Evolutionary conservation across 192 early-diverging fungal species (phyloP).

Genomic region (Dissophora globulifera): DNA sequence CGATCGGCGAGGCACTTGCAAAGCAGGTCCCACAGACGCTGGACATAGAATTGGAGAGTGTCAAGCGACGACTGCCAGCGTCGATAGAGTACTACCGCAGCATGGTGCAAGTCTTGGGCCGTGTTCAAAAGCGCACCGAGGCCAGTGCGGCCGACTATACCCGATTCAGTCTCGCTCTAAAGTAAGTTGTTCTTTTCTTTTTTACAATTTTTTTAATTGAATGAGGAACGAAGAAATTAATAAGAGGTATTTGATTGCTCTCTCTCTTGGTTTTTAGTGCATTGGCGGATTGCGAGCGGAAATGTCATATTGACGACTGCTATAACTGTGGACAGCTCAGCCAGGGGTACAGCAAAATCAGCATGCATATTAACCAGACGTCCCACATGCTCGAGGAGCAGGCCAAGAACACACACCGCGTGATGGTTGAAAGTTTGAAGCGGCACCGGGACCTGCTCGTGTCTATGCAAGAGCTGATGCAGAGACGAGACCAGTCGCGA

Average conservation of each 20-base stretch:
- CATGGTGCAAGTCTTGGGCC: constrained; percentile 69
- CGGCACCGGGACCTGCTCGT: constrained; percentile 72
- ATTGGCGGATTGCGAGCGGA: constrained; percentile 61
- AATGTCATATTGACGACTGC: constrained; percentile 68
- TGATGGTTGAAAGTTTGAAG: constrained; percentile 70
- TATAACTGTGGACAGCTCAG: constrained; percentile 63
- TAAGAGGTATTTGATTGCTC: background rate
- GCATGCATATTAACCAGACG: constrained; percentile 58
- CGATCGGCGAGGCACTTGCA: constrained; percentile 44
- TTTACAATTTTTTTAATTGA: constrained; percentile 9
- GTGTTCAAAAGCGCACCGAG: constrained; percentile 69
- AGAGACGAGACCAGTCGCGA: constrained; percentile 61
- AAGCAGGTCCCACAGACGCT: constrained; percentile 62
- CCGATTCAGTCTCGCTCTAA: constrained; percentile 65
- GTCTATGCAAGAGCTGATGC: constrained; percentile 66
- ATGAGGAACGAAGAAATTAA: background rate
- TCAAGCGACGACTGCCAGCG: constrained; percentile 57
- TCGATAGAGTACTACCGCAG: constrained; percentile 70
- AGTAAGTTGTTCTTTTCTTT: constrained; percentile 55
- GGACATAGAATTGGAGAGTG: constrained; percentile 59
- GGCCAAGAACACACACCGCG: constrained; percentile 54
- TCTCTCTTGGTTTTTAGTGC: constrained; percentile 46
- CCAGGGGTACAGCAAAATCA: constrained; percentile 60
- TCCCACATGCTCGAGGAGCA: constrained; percentile 55
- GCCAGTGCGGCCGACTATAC: constrained; percentile 70